Base-by-base conservation (phyloP, 2,329 filamentous ascomycete species). In the Aspergillus pseudoglaucus region DNA sequence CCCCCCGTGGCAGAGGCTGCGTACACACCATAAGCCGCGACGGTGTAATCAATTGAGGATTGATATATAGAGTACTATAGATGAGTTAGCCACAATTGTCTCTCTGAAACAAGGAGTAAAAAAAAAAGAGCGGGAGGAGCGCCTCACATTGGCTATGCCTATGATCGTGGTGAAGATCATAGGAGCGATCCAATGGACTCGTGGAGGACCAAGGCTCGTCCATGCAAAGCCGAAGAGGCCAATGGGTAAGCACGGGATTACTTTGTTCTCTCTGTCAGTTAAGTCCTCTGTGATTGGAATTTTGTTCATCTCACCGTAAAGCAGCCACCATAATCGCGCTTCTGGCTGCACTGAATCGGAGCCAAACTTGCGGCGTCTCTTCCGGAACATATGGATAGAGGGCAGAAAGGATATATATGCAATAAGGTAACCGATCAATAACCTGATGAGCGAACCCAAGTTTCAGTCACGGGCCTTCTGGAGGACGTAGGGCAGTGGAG, bases 1-100 rank as follows among this genome's bases (percentile, higher is more conserved):
- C 81, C 80, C 18, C 80, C 81, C 0, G 80, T 82, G 1, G 81
- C 81, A 0, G 78, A 82, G 7, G 81, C 80, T 0, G 80, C 76
- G 59, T 80, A 83, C 0, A 75, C 74, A 0, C 80, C 81, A 57
- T 84, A 84, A 0, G 80, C 78, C 42, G 76, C 79, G 44, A 83
- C 78, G 73, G 80, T 80, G 61, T 82, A 82, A 59, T 82, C 79
- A 54, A 83, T 81, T 2, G 50, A 43, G 7, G 47, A 39, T 32
- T 37, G 30, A 30, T 50, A 50, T 27, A 50, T 50, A 4, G 17
- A 27, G 27, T 50, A 50, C 33, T 37, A 2, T 25, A 25, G 6
- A 25, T 25, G 3, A 25, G 23, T 25, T 25, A 9, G 23, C 3
- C 9, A 25, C 5, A 25, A 25, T 37, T n/a, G 33, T 14, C 15